A percentile compares a stretch with the other conserved stretches of the same genome.
These are phyloP conservation scores for Plantago elongata DNA, from an alignment of 257 asterid species.

Conservation along the genomic window DNA sequence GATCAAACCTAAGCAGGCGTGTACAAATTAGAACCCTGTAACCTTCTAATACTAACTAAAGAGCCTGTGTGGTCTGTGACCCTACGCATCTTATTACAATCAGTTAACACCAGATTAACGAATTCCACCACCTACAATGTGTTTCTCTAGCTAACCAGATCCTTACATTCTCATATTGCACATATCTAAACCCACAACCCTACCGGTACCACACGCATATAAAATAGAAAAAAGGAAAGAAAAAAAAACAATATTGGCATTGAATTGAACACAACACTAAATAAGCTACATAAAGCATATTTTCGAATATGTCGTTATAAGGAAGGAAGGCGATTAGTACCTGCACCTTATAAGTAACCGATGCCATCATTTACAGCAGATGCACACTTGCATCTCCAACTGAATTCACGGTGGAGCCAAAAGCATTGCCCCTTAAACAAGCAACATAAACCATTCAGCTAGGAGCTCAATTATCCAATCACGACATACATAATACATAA, in stretches of 20 bases:
- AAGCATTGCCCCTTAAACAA: constrained; percentile 15
- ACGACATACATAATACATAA: too few relatives aligned
- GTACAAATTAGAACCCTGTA: too few relatives aligned
- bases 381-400: constrained; percentile 27
- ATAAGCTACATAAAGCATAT: constrained; percentile 9
- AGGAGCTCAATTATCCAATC: too few relatives aligned
- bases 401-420: constrained; percentile 20
- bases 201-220: too few relatives aligned
- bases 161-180: neutral
- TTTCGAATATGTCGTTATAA: neutral
- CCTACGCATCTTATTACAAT: neutral
- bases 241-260: too few relatives aligned
- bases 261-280: neutral
- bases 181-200: too few relatives aligned
- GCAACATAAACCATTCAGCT: too few relatives aligned
- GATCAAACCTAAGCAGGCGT: too few relatives aligned
- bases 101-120: constrained; percentile 9
- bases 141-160: neutral
- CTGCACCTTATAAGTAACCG: constrained; percentile 52
- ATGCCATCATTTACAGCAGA: constrained; percentile 47
- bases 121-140: too few relatives aligned
- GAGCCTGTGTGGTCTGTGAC: neutral
- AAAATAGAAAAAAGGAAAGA: too few relatives aligned
- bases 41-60: too few relatives aligned
- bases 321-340: constrained; percentile 22